Base-by-base conservation (phyloP, 768 basidiomycete species). In the Leccinellum albellum region DNA sequence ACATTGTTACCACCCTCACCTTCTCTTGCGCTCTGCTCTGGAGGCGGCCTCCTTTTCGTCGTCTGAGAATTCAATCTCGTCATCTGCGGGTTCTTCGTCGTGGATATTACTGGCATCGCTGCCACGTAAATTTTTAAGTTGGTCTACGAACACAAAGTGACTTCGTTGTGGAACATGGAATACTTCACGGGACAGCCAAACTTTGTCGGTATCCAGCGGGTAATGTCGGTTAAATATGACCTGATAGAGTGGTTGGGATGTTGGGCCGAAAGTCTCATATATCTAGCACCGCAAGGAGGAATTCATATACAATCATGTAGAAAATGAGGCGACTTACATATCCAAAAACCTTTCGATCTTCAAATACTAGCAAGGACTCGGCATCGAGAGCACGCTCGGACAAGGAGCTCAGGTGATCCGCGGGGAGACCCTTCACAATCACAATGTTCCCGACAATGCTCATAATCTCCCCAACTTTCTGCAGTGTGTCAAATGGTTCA, bases 201-300 rank as follows among this genome's bases (percentile, higher is more conserved):
- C 78, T 64, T 80, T 81, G 53, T 81, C 76, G 13, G 74, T 66
- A 66, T 89, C 79, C 45, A 90, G 70, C 5, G 88, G 83, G 63
- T 84, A 87, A 3, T 77, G 69, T 33, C 83, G 76, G 62, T 80
- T 88, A 72, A 95, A 92, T 65, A 86, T 86, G 61, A 98, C 79
- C 64, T 93, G 89, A 69, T 98, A 98, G 56, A 96, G 76, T 6
- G 96, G 96, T 57, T 91, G 87, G 20, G 82, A 80, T 9, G 95
- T 92, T 3, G 96, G 94, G 10, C 96, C 96, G 73, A 98, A 98
- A 0, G 95, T 97, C 74, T 98, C 96, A 68, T 88, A 91, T 52
- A 98, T 78, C 92, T 95, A 9, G 14, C 9, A 70, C 10, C 51
- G 40, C 5, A 42, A 26, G 53, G 50, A 57, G 60, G 66, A 50